Base-by-base conservation (phyloP, 2,329 filamentous ascomycete species). In the Verticillium nonalfalfae region DNA sequence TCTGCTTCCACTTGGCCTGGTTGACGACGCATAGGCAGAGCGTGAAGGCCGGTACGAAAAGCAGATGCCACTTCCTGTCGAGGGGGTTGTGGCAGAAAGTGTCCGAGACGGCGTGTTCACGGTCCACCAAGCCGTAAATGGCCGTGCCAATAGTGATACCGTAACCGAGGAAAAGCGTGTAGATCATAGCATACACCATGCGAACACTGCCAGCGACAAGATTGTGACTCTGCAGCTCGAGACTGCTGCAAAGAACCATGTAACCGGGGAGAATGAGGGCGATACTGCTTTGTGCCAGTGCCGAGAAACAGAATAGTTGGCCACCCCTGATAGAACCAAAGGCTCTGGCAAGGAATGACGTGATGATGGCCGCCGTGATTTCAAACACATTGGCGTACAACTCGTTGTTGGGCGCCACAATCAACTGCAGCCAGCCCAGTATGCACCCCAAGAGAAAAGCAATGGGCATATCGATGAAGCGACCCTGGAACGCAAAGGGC, bases 1-100 rank as follows among this genome's bases (percentile, higher is more conserved):
- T 84, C 70, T 94, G 90, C 68, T 85, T 88, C 84, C 85, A 91
- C 74, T 92, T 91, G 62, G 89, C 90, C 66, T 94, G 90, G 73
- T 93, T 93, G 72, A 94, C 88, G 68, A 93, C 81, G 63, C 89
- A 88, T 1, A 91, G 78, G 66, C 87, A 90, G 33, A 90, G 71
- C 1, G 88, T 85, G 74, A 91, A 93, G 11, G 82, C 75, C 0
- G 87, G 78, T 1, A 91, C 90, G 68, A 90, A 90, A 34, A 90
- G 65, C 7, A 77, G 62, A 59, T 76, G 71, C 67, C 72, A 77
- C 65, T 83, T 81, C 64, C 81, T 84, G 38, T 79, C 75, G 7
- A 81, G 79, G 21, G 73, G 66, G n/a, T 74, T 64, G 15, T 57
- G 59, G 62, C 73, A 75, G 60, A 63, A 67, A 1, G 18, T 76